Conservation (phyloP, 345 rosid species). For the Camelina hispida region DNA sequence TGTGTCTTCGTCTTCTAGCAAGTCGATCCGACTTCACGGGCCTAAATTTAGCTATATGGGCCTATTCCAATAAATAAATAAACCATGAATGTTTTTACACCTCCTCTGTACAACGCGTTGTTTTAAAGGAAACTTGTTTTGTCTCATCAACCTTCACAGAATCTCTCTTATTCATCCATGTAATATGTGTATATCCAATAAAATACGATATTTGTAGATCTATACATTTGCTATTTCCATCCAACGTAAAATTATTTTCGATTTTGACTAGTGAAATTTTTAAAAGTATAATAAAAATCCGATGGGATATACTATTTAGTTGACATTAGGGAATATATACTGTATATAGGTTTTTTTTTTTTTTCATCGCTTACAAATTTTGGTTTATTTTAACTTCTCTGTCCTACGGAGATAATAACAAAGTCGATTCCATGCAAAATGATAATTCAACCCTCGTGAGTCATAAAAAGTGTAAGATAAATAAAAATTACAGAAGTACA, state of each 20-base stretch:
- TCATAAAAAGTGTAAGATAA: not conserved
- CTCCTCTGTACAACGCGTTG: too few relatives aligned
- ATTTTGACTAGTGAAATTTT: not conserved
- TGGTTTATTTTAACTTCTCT: not conserved
- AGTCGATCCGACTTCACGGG: too few relatives aligned
- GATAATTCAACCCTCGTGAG: not conserved
- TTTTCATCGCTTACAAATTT: slow-evolving; percentile 10
- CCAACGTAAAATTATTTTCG: not conserved
- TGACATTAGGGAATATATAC: slow-evolving; percentile 1
- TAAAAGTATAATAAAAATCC: not conserved
- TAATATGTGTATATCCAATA: too few relatives aligned
- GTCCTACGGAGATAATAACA: slow-evolving; percentile 6
- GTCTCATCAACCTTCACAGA: not conserved
- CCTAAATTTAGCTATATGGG: too few relatives aligned
- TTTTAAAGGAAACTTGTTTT: too few relatives aligned
- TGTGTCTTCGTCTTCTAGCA: too few relatives aligned
- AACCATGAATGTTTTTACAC: too few relatives aligned
- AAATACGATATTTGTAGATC: too few relatives aligned
- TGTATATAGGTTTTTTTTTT: too few relatives aligned
- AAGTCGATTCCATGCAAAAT: slow-evolving; percentile 25
- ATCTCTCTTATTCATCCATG: not conserved
- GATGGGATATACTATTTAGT: slow-evolving; percentile 26
- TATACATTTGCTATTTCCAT: too few relatives aligned
- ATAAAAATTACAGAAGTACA: slow-evolving; percentile 24
- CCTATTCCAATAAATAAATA: too few relatives aligned